Percentiles rank a stretch among this genome's conserved stretches.
Conservation (phyloP, 495 filamentous ascomycete species). For the Penicillium arizonense region DNA sequence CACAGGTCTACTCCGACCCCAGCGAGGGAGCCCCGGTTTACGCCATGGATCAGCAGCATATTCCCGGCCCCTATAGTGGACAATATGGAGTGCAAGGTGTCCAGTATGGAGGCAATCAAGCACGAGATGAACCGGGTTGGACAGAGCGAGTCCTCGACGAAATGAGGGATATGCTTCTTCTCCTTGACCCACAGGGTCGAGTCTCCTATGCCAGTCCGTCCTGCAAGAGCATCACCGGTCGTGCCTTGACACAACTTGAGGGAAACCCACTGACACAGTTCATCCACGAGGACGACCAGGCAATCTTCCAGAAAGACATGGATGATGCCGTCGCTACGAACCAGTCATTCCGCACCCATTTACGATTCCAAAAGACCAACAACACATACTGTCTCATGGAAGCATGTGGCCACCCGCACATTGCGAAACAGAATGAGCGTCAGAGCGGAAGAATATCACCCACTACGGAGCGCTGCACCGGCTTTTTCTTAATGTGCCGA, state of each 20-base stretch:
- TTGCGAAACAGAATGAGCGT: slow-evolving; percentile 59
- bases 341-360: slow-evolving; percentile 80
- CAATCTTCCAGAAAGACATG: slow-evolving; percentile 83
- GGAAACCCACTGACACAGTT: slow-evolving; percentile 73
- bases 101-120: slow-evolving; percentile 58
- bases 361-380: slow-evolving; percentile 78
- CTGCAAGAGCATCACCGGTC: slow-evolving; percentile 74
- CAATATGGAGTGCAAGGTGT: slow-evolving; percentile 49
- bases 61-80: slow-evolving; percentile 32
- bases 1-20: slow-evolving; percentile 9
- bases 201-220: slow-evolving; percentile 85
- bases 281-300: slow-evolving; percentile 85
- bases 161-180: slow-evolving; percentile 83
- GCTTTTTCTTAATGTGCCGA: slow-evolving; percentile 90
- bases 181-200: slow-evolving; percentile 79
- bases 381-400: slow-evolving; percentile 79
- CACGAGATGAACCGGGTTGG: slow-evolving; percentile 86
- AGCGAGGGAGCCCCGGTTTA: slow-evolving; percentile 13
- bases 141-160: slow-evolving; percentile 85
- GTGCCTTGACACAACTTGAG: slow-evolving; percentile 64
- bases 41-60: slow-evolving; percentile 15
- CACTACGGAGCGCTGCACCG: slow-evolving; percentile 69
- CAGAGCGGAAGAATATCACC: slow-evolving; percentile 47
- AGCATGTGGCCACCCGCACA: slow-evolving; percentile 86
- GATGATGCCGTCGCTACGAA: slow-evolving; percentile 87